Evolutionary conservation across 1,284 basidiomycete species (phyloP), one percentile per base, ranked within the genome.

Genomic region (Amylostereum areolatum): DNA sequence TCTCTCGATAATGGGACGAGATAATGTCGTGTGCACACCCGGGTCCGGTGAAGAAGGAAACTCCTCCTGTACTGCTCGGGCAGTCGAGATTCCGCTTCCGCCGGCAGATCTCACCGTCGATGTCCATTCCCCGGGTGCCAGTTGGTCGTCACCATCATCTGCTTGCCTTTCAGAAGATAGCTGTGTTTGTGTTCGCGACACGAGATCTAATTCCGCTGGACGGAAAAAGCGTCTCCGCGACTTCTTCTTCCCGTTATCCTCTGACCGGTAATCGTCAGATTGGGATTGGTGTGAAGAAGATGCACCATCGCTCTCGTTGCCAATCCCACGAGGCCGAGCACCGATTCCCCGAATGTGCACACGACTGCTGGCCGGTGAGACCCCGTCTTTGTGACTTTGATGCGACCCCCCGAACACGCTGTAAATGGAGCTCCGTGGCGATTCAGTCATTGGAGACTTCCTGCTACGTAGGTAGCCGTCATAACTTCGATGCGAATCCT

Each of bases 281-380:
- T 73, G 59, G 1, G 79, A 81, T 46, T 70, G 71, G 27, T 67
- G 65, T 2, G 76, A 78, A 1, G 73, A 74, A 6, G 72, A 63
- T 1, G 64, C 71, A 18, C 75, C 78, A 51, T 77, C 78, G 43
- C 74, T 77, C 44, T 67, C 67, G 29, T 62, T 24, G 56, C 61
- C 36, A 57, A 65, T 35, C 65, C 62, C 24, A 66, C 64, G 31
- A 69, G 47, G 65, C 59, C 5, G 68, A 59, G 50, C 49, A 18
- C 18, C 67, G 34, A 73, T 50, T 27, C 70, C 67, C 25, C 67
- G 66, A 24, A 75, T 55, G 46, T 71, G 68, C 30, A 67, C 58
- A 30, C 66, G 70, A 47, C 70, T 73, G 49, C 66, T 73, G 8
- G 69, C 59, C 1, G 78, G 71, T 1, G 76, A 77, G 36, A 67